Base-by-base conservation (phyloP, 257 asterid species). In the Rehmannia glutinosa region DNA sequence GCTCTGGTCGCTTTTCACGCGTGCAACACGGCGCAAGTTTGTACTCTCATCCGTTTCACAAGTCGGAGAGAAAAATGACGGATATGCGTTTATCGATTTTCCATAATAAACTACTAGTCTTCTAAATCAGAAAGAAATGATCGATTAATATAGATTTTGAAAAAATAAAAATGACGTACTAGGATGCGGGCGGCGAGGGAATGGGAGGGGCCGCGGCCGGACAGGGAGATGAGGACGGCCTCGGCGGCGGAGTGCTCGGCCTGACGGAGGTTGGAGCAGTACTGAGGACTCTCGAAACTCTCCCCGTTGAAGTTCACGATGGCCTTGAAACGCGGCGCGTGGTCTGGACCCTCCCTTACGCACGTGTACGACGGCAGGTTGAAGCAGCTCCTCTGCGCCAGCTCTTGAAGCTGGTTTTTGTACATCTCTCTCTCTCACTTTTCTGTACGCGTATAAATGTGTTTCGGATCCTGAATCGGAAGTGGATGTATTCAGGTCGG, bases 341-440 rank as follows among this genome's bases (percentile, higher is more conserved):
- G 97, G 82, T 89, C 97, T 0, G 96, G 95, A 77, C 96, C 96
- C 64, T 89, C 95, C 72, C 96, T 56, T 3, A 83, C 54, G 69
- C 95, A 87, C 11, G 87, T 79, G 75, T 89, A 89, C 2, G 89
- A 84, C n/a, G 91, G 96, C 57, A 87, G 82, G 69, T 75, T 89
- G 79, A 89, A 89, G 82, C 96, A 89, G 84, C 96, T 89, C 80
- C n/a, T n/a, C n/a, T n/a, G n/a, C n/a, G n/a, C n/a, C n/a, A n/a
- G n/a, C n/a, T n/a, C n/a, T n/a, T n/a, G 96, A n/a, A 89, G 84
- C 89, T 89, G 96, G 86, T 89, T 89, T 80, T 89, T 87, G 69
- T 87, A 89, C 96, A 87, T 89, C 66, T 71, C 77, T 27, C 59
- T 6, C 2, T 8, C 17, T 17, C 35, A 5, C 10, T 20, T 2